Evolutionary conservation across 1,139 yeast species (phyloP), one percentile per base, ranked within the genome.

Genomic region (Yamadazyma atmosphaerica): DNA sequence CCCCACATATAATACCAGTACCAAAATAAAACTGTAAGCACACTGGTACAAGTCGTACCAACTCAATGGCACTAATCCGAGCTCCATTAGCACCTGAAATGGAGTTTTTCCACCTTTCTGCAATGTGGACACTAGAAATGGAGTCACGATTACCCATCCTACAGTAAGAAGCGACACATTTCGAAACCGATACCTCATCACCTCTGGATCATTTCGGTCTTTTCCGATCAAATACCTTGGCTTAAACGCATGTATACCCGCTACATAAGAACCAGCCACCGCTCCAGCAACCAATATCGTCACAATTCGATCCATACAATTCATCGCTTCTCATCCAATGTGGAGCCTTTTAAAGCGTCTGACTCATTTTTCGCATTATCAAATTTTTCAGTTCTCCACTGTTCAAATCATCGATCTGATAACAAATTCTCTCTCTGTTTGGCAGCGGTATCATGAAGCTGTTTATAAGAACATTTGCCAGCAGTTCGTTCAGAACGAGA

Each of bases 1-100:
- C 0, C 90, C 94, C 15, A 68, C 48, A 49, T 79, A 84, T 1
- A 85, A 63, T 1, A 68, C 53, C 4, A 56, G 41, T 11, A 79
- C 68, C 25, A 78, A 4, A 3, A 54, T 6, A 8, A 70, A 30
- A 14, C 63, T 49, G 25, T 52, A 48, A 1, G 46, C 25, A 2
- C 63, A 47, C 39, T 62, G 65, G 33, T 43, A 34, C 12, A 58
- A 23, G 33, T 71, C 68, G 3, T 55, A 47, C 16, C 44, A 18
- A 3, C 56, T 17, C 9, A 55, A 45, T 14, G 49, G 52, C 12
- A 28, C n/a, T 12, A 28, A 12, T 14, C 23, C 10, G 4, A 23
- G 22, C 8, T 6, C 22, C 22, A 9, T 9, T 19, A 19, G 22
- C 8, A 9, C 22, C 9, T 12, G 29, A 22, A 8, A 14, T 24